A percentile compares a stretch with the other conserved stretches of the same genome.
phyloP scores from a whole-genome alignment of 2,329 filamentous ascomycete species.

The Fusarium acutatum region DNA sequence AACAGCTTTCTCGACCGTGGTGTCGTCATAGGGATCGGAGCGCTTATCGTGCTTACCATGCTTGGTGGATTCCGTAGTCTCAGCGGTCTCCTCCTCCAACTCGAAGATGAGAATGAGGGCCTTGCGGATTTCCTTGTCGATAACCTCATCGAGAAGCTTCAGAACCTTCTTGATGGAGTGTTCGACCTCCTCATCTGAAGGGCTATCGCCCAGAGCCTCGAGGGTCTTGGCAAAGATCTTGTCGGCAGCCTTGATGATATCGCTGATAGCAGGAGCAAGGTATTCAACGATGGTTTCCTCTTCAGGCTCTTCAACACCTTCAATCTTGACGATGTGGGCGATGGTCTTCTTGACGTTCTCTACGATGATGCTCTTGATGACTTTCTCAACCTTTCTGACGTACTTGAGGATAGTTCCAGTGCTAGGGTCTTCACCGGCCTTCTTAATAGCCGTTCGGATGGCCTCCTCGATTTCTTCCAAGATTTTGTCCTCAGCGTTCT shows the following conservation, averaged over 20 bases:
- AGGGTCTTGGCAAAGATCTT: constrained; percentile 1
- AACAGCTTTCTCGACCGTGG: constrained; percentile 17
- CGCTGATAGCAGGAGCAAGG: neutral
- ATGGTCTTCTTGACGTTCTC: constrained; percentile 11
- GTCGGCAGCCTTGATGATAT: neutral
- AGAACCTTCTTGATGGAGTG: neutral
- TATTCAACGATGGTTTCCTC: neutral
- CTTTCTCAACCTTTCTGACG: constrained; percentile 6
- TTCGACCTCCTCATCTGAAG: neutral
- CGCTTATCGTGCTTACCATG: constrained; percentile 10
- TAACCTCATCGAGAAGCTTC: constrained; percentile 3
- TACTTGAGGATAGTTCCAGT: neutral
- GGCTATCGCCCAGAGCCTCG: neutral
- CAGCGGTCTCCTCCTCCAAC: neutral
- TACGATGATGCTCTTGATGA: neutral
- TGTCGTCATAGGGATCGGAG: constrained; percentile 4
- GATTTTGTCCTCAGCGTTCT: constrained; percentile 3
- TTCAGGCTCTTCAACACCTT: neutral
- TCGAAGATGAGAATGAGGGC: constrained; percentile 14
- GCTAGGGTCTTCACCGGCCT: neutral
- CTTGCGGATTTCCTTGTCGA: constrained; percentile 15
- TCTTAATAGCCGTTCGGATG: neutral
- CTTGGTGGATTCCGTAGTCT: neutral
- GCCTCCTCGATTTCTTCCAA: neutral
- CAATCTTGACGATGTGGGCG: neutral